Conservation (phyloP, 2,329 filamentous ascomycete species). For the Apiospora aurea region DNA sequence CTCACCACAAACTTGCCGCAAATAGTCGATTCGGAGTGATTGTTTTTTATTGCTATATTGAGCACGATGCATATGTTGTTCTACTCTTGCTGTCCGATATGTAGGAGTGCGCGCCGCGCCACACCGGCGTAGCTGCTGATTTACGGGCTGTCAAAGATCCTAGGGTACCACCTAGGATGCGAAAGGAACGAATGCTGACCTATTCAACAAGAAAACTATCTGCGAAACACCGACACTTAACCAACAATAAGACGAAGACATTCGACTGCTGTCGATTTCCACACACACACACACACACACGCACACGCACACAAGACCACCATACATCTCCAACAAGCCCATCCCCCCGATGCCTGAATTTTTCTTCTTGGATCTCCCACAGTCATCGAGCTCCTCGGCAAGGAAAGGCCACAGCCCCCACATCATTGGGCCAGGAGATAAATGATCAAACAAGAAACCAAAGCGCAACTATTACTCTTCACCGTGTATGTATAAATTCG, state of each 20-base stretch:
- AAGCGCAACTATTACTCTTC: constrained; percentile 15
- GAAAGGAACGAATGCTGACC: constrained; percentile 14
- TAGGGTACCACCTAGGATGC: constrained; percentile 16
- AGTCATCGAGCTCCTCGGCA: neutral
- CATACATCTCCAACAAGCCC: neutral
- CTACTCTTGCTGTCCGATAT: neutral
- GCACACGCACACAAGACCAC: neutral
- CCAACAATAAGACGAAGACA: neutral
- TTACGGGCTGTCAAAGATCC: constrained; percentile 6
- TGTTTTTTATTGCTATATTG: neutral
- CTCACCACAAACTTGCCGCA: neutral
- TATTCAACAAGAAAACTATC: constrained; percentile 16
- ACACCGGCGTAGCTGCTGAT: neutral
- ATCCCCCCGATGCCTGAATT: neutral
- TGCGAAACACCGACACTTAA: neutral
- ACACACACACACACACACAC: neutral
- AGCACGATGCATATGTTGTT: neutral
- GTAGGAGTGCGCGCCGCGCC: too few relatives aligned
- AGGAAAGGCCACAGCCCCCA: neutral
- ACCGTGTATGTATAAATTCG: neutral
- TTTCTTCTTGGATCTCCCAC: neutral
- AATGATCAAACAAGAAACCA: neutral
- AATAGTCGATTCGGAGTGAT: neutral
- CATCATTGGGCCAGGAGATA: neutral
- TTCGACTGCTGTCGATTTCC: neutral